Base-by-base conservation (phyloP, 208 protist genomes). In the Wallacemonas sp. region DNA sequence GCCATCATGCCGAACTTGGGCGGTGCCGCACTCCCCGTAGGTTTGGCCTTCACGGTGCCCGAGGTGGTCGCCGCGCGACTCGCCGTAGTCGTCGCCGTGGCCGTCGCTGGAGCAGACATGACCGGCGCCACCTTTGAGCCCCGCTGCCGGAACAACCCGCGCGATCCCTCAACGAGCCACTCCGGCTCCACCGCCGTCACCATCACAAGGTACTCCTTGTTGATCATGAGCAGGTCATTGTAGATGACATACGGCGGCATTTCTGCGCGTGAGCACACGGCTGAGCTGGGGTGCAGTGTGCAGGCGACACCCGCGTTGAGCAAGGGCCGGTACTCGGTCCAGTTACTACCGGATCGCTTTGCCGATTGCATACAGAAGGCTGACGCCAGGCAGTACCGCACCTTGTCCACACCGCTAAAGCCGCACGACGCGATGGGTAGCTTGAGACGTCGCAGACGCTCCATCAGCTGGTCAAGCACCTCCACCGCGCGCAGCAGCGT, bases 231-330 rank as follows among this genome's bases (percentile, higher is more conserved):
- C 0, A 99, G 87, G 68, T 99, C 98, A 61, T 99, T 97, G 84
- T 99, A 99, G 9, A 99, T 83, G 36, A 99, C 88, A 71, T 99
- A 99, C 55, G 99, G 97, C 9, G 98, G 97, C 65, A 97, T 97
- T 62, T 90, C 89, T 21, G 96, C 97, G 21, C 98, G 70, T 13
- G 95, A 92, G 84, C 93, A 99, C 6, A 99, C 76, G 0, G 98
- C 95, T 27, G 88, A 98, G 26, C 96, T 98, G 3, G 98, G 99
- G 87, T 99, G 98, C 36, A 99, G 73, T 46, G 89, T 75, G 67
- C 96, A 99, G 19, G 87, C 80, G 61, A 99, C 96, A 45, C 98
- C 97, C 0, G 76, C 77, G 44, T 93, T 98, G 34, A 98, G 86
- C 76, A 99, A 79, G 48, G 99, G 99, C 2, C 97, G 84, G 79